phyloP scores from a whole-genome alignment of 768 basidiomycete species.

The Lanmaoa pseudosensibilis region DNA sequence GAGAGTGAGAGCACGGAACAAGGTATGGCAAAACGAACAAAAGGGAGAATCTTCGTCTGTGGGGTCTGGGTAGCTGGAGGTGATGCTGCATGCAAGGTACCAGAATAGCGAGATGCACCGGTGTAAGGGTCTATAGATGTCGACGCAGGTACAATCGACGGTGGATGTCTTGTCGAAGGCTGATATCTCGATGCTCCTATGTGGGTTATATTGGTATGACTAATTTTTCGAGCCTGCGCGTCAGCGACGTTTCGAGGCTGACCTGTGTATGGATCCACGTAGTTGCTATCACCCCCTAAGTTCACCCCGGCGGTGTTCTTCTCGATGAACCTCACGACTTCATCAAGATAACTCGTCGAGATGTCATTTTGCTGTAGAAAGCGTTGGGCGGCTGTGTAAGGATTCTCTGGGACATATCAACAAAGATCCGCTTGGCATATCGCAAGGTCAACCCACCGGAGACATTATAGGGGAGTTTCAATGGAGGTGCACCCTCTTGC shows the following conservation, averaged over 20 bases:
- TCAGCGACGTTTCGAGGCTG: conserved; percentile 7
- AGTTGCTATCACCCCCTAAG: conserved; percentile 60
- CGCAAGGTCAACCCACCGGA: conserved; percentile 51
- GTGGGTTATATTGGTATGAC: not conserved
- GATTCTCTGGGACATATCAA: conserved; percentile 65
- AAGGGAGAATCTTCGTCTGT: conserved; percentile 48
- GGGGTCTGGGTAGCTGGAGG: conserved; percentile 32
- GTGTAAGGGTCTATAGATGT: conserved; percentile 69
- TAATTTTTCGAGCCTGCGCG: too few species aligned
- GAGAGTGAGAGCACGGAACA: not conserved
- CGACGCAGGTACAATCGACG: conserved; percentile 34
- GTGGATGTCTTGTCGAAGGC: conserved; percentile 37
- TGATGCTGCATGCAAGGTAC: conserved; percentile 37
- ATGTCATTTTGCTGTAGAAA: conserved; percentile 86
- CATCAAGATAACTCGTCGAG: conserved; percentile 77
- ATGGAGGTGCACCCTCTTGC: conserved; percentile 84
- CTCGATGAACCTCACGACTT: conserved; percentile 92
- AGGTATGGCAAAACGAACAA: conserved; percentile 45
- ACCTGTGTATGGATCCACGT: conserved; percentile 92
- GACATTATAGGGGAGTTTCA: conserved; percentile 93
- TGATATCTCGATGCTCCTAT: conserved; percentile 67
- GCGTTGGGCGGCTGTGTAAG: conserved; percentile 83
- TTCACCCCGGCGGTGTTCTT: conserved; percentile 82
- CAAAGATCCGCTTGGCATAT: not conserved
- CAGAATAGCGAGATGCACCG: conserved; percentile 63